phyloP scores from a whole-genome alignment of 176 grass and related monocot species.

The Elaeis guineensis region DNA sequence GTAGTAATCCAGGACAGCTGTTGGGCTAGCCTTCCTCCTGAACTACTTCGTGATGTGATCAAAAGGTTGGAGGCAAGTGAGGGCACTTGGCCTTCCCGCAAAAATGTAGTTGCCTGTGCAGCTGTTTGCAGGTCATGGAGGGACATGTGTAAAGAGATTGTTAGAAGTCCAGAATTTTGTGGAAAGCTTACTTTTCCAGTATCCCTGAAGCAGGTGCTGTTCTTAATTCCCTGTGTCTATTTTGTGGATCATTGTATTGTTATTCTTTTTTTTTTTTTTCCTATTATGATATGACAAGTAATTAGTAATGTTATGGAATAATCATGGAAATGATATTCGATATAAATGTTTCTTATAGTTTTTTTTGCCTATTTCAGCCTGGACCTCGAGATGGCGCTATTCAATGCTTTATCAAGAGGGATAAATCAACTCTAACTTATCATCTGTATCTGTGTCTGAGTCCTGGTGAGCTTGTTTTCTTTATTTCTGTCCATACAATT shows the following conservation, averaged over 20 bases:
- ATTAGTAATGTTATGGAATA: neutral
- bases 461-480: neutral
- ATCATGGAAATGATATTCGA: constrained; percentile 9
- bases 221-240: constrained; percentile 3
- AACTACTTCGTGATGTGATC: constrained; percentile 63
- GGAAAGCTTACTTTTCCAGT: constrained; percentile 64
- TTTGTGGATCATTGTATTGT: neutral
- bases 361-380: constrained; percentile 7
- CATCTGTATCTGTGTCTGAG: constrained; percentile 19
- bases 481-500: neutral
- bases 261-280: no score
- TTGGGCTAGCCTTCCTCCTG: constrained; percentile 58
- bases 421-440: constrained; percentile 21
- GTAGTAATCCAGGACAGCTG: constrained; percentile 39
- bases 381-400: constrained; percentile 21
- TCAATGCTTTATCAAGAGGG: constrained; percentile 23
- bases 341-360: constrained; percentile 19
- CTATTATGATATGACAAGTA: neutral
- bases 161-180: constrained; percentile 41
- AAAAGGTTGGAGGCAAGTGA: constrained; percentile 61
- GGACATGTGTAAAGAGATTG: constrained; percentile 63
- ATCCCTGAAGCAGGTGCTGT: constrained; percentile 51
- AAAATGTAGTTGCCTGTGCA: constrained; percentile 58
- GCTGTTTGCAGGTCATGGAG: constrained; percentile 70
- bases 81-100: constrained; percentile 49